A percentile compares a stretch with the other conserved stretches of the same genome.
Conservation (phyloP, 768 basidiomycete species). For the Leccinum sublutescens region DNA sequence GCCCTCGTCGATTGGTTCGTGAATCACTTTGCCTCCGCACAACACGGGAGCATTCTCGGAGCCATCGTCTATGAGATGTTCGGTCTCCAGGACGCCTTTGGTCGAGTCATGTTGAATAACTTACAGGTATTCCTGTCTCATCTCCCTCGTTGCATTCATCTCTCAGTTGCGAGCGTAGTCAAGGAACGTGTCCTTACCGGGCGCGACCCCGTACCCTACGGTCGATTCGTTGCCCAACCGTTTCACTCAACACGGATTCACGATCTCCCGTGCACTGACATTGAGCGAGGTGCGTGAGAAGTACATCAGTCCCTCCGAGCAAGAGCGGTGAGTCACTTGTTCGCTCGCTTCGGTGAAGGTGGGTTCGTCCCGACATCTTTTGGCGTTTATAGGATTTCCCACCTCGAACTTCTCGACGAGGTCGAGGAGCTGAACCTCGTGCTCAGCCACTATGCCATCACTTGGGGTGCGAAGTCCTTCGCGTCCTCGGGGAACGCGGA, state of each 20-base stretch:
- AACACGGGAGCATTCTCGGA: constrained; percentile 36
- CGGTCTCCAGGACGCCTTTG: constrained; percentile 82
- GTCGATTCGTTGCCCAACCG: constrained; percentile 52
- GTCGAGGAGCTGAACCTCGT: constrained; percentile 89
- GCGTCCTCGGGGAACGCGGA: not conserved
- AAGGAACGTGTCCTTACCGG: constrained; percentile 71
- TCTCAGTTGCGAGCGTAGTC: constrained; percentile 41
- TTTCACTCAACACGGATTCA: constrained; percentile 58
- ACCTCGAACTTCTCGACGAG: constrained; percentile 78
- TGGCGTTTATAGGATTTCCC: constrained; percentile 56
- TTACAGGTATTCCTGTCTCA: constrained; percentile 52
- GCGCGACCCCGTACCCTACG: constrained; percentile 60
- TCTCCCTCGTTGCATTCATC: not conserved
- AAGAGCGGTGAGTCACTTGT: constrained; percentile 44
- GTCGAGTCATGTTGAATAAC: constrained; percentile 89
- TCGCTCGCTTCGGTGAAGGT: not conserved
- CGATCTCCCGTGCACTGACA: constrained; percentile 19
- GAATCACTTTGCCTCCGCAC: constrained; percentile 40
- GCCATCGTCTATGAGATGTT: constrained; percentile 88
- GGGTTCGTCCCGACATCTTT: not conserved
- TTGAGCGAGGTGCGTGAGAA: constrained; percentile 45
- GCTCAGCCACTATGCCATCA: constrained; percentile 48
- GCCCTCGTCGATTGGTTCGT: constrained; percentile 74
- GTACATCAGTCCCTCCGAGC: constrained; percentile 39
- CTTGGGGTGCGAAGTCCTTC: constrained; percentile 48